Evolutionary conservation across 768 basidiomycete genomes (phyloP), one percentile per base, ranked within the genome.

Genomic region (Boletellus ananiceps): DNA sequence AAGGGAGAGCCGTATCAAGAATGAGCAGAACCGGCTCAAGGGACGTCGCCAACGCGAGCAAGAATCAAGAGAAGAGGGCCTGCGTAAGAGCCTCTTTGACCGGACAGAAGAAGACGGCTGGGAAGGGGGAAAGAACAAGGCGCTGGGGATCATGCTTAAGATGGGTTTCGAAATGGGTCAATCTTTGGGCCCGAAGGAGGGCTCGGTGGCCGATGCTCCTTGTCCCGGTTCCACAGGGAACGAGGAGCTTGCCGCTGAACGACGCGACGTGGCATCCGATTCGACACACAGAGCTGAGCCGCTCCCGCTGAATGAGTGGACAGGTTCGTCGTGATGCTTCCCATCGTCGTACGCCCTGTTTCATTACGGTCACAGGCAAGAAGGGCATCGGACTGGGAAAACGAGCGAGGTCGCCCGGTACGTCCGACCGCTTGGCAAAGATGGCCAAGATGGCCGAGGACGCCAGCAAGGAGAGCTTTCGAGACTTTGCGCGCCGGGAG

Each of bases 91-190:
- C 68, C 79, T 93, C 18, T 91, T 93, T 58, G 85, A 88, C 59
- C 75, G 80, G 37, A 86, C 85, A 19, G 75, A 78, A 63, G 85
- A 88, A 60, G 76, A 80, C 53, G 76, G 75, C 51, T 34, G 21
- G 29, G 57, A 64, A 39, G 53, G 44, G 1, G 60, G 57, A 14
- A 74, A 77, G 37, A 91, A 80, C 71, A 93, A 91, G 64, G 91
- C 90, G 8, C 71, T 93, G 46, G 77, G 80, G 14, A 92, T 93
- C 73, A 93, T 93, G 91, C 82, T 87, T 78, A 92, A 88, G 71
- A 93, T 93, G 91, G 91, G 91, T 1, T 93, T 89, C 72, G 86
- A 85, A 69, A 82, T 87, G 2, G 91, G 91, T 14, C 82, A 91
- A 64, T 75, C 87, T 13, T 74, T 93, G 25, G 89, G 90, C 15